Evolutionary conservation across 73 alveolate genomes (phyloP).

Genomic region (Paramecium caudatum): DNA sequence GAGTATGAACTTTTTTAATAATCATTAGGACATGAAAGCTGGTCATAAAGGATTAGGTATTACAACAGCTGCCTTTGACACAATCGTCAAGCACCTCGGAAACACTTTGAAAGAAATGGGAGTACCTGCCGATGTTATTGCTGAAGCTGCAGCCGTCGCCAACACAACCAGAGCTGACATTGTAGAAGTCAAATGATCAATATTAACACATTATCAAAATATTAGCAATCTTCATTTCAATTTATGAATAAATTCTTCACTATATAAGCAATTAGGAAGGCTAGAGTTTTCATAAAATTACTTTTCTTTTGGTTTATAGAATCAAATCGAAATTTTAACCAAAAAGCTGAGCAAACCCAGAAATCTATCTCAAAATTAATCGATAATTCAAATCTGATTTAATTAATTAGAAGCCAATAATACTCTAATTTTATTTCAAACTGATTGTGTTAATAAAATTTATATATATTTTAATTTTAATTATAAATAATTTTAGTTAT

Average conservation of each 20-base stretch:
- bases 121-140: conserved; percentile 76
- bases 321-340: too few relatives aligned
- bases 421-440: too few relatives aligned
- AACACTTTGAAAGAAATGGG: conserved; percentile 79
- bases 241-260: too few relatives aligned
- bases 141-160: conserved; percentile 77
- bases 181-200: conserved; percentile 66
- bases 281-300: too few relatives aligned
- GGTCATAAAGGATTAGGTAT: conserved; percentile 83
- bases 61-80: conserved; percentile 72
- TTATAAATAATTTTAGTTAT: conserved; percentile 26
- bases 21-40: conserved; percentile 77
- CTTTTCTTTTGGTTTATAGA: too few relatives aligned
- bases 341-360: too few relatives aligned
- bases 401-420: too few relatives aligned
- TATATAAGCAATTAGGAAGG: too few relatives aligned
- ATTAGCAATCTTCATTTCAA: too few relatives aligned
- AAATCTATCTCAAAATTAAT: too few relatives aligned
- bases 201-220: background rate
- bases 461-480: background rate
- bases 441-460: too few relatives aligned
- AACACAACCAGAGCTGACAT: conserved; percentile 75
- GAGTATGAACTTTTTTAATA: background rate
- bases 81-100: conserved; percentile 78
- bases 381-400: too few relatives aligned